Base-by-base conservation (phyloP, 1,284 basidiomycete species). In the Moniliella sp. region DNA sequence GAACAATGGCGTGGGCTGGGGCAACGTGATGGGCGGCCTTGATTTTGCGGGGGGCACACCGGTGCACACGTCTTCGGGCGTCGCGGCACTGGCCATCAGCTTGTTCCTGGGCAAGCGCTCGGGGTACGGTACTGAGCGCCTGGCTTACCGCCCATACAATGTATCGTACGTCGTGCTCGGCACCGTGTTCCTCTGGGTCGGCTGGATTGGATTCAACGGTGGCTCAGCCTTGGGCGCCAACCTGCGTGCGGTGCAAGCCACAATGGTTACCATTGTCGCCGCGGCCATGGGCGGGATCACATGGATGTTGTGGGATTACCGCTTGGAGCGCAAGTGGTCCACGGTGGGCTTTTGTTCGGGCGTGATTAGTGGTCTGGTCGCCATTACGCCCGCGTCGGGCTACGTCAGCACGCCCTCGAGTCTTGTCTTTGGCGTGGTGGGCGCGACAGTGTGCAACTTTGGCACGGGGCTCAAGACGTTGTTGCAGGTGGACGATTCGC, bases 291-390 rank as follows among this genome's bases (percentile, higher is more conserved):
- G 61, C 19, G 64, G 59, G 0, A 33, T 65, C 7, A 61, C 62
- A 1, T 65, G 64, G 64, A 59, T 64, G 58, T 38, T 56, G n/a
- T n/a, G n/a, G 25, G 64, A 66, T 43, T 65, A 41, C 36, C 42
- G 62, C 14, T 44, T 64, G 2, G 64, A 66, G 50, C 43, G n/a
- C 27, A 66, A 66, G 48, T 67, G 60, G 61, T 61, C 53, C 9
- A 55, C 53, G 3, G 80, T 97, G 40, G 84, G 84, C 10, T 88
- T 97, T 67, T 97, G 88, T 66, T 83, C 81, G 2, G 88, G 88
- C 33, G 35, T 19, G 5, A 34, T 41, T 27, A 38, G 38, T 3
- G 40, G 36, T 28, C 32, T 55, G 2, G 53, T 65, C 32, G 65
- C 63, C 32, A 88, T 91, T 61, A 91, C 84, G 1, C 84, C 86